Evolutionary conservation across 2,329 filamentous ascomycete species (phyloP), one percentile per base, ranked within the genome.

Genomic region (Talaromyces sp.): DNA sequence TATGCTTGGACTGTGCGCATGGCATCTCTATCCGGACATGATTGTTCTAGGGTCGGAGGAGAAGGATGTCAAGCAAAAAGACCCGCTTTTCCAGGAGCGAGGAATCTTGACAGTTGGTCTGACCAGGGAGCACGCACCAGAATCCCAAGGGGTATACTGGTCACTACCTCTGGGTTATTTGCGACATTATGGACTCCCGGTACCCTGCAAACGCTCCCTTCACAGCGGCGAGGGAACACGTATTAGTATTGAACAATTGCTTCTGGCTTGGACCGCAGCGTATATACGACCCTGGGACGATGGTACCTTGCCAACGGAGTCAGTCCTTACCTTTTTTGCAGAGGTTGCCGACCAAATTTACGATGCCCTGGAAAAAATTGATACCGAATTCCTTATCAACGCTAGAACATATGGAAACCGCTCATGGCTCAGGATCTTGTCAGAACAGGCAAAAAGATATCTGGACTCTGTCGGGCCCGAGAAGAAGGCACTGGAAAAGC

Each of bases 11-110:
- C 25, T 58, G 3, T 13, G 32, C 9, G 33, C 55, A 27, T 58
- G 55, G 55, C 55, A 58, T 25, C 13, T 58, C n/a, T 58, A 27
- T 49, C 55, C 55, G 9, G 19, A 49, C 19, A 27, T 58, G 10
- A 8, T 17, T 7, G 15, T 44, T 27, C 19, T 32, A 17, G 55
- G 15, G 5, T 36, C n/a, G 6, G 8, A 28, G 17, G 22, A 47
- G 13, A 9, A 2, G 25, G 10, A 42, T 10, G 17, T 58, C 25
- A 13, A n/a, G 32, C 22, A n/a, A 6, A 19, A 55, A 0, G 53
- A 55, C n/a, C 32, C 53, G 4, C 30, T 36, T 8, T 6, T 25
- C 11, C 28, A 10, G 8, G 28, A 8, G 28, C 28, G 28, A 30
- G 53, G 28, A 7, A 11, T 55, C 19, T 32, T 55, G 6, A 55